Evolutionary conservation across 2,329 filamentous ascomycete species (phyloP).

Genomic region (Ceratocystiopsis sp.): DNA sequence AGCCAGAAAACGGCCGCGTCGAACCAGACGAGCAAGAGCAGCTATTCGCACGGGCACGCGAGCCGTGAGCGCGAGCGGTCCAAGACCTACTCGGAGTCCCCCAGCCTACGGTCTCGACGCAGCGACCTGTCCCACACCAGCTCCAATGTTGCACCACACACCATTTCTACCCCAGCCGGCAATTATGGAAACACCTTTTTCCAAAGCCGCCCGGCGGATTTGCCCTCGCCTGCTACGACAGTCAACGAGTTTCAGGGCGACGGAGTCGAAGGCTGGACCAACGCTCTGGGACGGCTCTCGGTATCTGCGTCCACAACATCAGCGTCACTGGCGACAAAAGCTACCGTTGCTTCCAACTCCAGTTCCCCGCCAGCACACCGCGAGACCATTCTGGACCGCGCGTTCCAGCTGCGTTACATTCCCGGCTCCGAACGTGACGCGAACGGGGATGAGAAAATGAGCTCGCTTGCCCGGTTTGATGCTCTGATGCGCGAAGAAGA

Average conservation of each 20-base stretch:
- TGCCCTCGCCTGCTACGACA: slow-evolving; percentile 38
- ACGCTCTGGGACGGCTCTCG: no score
- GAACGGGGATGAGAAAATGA: slow-evolving; percentile 44
- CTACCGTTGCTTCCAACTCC: slow-evolving; percentile 22
- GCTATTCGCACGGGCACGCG: slow-evolving; percentile 19
- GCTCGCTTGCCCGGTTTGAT: slow-evolving; percentile 47
- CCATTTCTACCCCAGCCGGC: background rate
- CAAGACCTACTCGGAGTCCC: slow-evolving; percentile 38
- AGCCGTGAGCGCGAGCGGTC: slow-evolving; percentile 16
- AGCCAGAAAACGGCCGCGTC: slow-evolving; percentile 12
- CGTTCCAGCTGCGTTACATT: slow-evolving; percentile 45
- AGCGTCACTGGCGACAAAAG: slow-evolving; percentile 27
- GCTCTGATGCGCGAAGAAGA: slow-evolving; percentile 47
- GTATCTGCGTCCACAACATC: slow-evolving; percentile 29
- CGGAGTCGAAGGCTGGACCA: slow-evolving; percentile 42
- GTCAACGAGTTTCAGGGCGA: slow-evolving; percentile 35
- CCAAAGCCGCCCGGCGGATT: slow-evolving; percentile 28
- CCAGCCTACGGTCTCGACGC: slow-evolving; percentile 42
- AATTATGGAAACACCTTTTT: slow-evolving; percentile 4
- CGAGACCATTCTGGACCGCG: slow-evolving; percentile 50
- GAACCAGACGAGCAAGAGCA: slow-evolving; percentile 17
- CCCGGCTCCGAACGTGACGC: slow-evolving; percentile 38
- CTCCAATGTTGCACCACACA: slow-evolving; percentile 7
- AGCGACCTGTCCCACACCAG: slow-evolving; percentile 37
- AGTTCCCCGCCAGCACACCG: slow-evolving; percentile 36